Base-by-base conservation (phyloP, 345 rosid species). In the Geranium brycei region DNA sequence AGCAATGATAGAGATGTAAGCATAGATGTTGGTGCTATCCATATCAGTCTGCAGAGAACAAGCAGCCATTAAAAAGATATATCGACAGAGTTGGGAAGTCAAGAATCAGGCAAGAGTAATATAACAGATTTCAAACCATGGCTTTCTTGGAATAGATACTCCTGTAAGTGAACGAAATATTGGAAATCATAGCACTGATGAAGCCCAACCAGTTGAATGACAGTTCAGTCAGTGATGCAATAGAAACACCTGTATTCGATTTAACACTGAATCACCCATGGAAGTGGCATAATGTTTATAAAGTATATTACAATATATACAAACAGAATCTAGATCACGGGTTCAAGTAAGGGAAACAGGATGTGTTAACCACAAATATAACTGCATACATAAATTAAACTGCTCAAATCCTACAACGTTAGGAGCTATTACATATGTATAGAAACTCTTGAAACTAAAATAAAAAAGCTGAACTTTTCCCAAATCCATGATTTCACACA, bases 81-180 rank as follows among this genome's bases (percentile, higher is more conserved):
- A 35, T 7, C 5, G 41, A 35, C 5, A 35, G 41, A 35, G 53
- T 47, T 47, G 7, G 47, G 53, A 8, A 47, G 53, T 0, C 14
- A 1, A 47, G 14, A 47, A 11, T 47, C 13, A 13, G 13, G 53
- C 7, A 47, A 38, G 11, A 38, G 28, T 23, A 23, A 23, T 23
- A 2, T 23, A 35, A 35, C 41, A 35, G 10, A 4, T 35, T 35
- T 47, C 53, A 79, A 63, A 89, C 99, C 97, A 93, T 93, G 64
- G 99, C 97, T 81, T 89, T 90, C 91, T 93, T 90, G 65, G 97
- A 93, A 77, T 87, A 87, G 73, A 93, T 81, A 74, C 96, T 93
- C 71, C 96, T 69, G 87, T 92, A 92, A 67, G 99, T 89, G 83
- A 89, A 92, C 32, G 99, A 90, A 31, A 92, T 72, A 76, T 92